Conservation (phyloP, 2,329 filamentous ascomycete genomes). For the Pestalotiopsis sp. region DNA sequence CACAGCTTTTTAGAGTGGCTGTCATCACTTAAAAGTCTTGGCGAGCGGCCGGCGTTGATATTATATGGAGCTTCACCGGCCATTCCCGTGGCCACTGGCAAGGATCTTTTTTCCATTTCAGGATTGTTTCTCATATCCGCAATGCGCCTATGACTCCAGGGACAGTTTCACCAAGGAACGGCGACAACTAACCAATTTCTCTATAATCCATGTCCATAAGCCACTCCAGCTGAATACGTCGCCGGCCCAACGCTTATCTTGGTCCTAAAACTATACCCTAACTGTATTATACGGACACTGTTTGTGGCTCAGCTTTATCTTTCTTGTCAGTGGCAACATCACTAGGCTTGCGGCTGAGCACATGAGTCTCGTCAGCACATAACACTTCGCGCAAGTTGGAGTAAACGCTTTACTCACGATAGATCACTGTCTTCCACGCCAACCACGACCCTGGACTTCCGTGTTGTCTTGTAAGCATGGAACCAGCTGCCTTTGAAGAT, state of each 20-base stretch:
- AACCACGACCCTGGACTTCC: neutral
- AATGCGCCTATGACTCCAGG: neutral
- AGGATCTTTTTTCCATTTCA: neutral
- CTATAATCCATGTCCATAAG: too few species aligned
- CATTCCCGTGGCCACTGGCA: neutral
- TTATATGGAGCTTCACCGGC: neutral
- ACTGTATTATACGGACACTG: neutral
- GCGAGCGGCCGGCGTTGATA: neutral
- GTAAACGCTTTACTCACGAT: neutral
- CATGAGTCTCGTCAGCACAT: neutral
- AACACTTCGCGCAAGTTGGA: neutral
- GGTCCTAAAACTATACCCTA: too few species aligned
- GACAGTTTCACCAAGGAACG: neutral
- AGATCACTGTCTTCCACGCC: neutral
- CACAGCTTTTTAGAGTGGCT: neutral
- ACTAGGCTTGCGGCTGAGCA: neutral
- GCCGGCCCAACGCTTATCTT: too few species aligned
- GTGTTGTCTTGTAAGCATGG: conserved; percentile 4
- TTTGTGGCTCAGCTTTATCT: neutral
- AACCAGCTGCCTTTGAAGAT: conserved; percentile 32
- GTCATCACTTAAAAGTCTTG: neutral
- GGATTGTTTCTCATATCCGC: neutral
- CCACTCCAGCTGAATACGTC: too few species aligned
- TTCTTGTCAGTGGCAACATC: neutral
- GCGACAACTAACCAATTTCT: neutral